A percentile compares a stretch with the other conserved stretches of the same genome.
Evolutionary conservation across 805 yeast genomes (phyloP).

Genomic region (Ogataea angusta): DNA sequence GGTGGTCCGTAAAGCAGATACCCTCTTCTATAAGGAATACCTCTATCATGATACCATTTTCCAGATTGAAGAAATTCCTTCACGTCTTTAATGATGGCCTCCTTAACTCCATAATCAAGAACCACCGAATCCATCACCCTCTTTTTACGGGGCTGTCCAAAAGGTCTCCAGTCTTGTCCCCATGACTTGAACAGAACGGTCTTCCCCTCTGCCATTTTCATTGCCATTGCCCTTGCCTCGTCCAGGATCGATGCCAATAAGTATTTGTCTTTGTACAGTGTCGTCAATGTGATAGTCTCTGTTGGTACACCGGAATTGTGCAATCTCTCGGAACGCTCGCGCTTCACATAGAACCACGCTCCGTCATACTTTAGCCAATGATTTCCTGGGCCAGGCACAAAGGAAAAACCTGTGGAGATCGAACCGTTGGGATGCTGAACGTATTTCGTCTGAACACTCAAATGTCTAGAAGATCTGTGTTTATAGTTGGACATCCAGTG

Average conservation of each 20-base stretch:
- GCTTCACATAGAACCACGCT: constrained; percentile 81
- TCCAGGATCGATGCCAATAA: constrained; percentile 62
- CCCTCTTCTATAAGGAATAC: constrained; percentile 97
- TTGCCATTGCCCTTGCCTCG: constrained; percentile 84
- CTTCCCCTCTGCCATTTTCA: constrained; percentile 82
- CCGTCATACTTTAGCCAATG: constrained; percentile 83
- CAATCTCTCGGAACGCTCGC: constrained; percentile 87
- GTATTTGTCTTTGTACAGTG: constrained; percentile 75
- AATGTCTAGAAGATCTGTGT: constrained; percentile 70
- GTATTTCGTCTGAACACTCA: constrained; percentile 85
- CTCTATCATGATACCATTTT: constrained; percentile 90
- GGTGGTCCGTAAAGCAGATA: constrained; percentile 95
- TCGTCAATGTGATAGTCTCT: constrained; percentile 93
- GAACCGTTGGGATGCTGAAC: constrained; percentile 92
- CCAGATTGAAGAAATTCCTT: constrained; percentile 76
- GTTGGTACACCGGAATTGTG: constrained; percentile 92
- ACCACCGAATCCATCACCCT: constrained; percentile 82
- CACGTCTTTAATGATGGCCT: constrained; percentile 65
- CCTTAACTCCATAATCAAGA: constrained; percentile 71
- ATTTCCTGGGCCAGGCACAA: constrained; percentile 97
- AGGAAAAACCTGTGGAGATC: constrained; percentile 77
- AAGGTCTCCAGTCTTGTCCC: constrained; percentile 99
- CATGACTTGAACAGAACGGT: constrained; percentile 91
- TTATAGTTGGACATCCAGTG: constrained; percentile 93
- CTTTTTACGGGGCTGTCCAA: constrained; percentile 91